Percentiles rank a stretch among this genome's conserved stretches.
Evolutionary conservation across 2,329 filamentous ascomycete genomes (phyloP).

Genomic region (Colletotrichum sp.): DNA sequence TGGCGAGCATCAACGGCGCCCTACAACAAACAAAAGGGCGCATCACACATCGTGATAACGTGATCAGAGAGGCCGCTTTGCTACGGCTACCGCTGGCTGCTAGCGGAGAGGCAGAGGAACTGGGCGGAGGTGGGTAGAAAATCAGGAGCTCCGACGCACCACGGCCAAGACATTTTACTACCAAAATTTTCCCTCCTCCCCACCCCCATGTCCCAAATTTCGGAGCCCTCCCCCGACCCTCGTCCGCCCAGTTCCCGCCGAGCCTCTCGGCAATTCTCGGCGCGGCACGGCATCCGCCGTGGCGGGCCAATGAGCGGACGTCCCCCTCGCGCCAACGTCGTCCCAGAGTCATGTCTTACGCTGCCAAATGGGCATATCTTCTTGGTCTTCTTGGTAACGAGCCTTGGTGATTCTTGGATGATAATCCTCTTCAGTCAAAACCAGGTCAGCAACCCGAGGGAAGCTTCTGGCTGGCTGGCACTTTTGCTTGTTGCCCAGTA

Average conservation of each 20-base stretch:
- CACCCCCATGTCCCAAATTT: not conserved
- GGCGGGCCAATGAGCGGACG: constrained; percentile 10
- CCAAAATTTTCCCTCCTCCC: not conserved
- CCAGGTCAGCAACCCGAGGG: not conserved
- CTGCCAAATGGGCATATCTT: not conserved
- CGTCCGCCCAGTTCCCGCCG: constrained; percentile 9
- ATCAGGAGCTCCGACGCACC: not conserved
- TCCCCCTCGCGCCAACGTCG: not conserved
- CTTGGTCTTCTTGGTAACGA: not conserved
- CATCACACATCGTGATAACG: not conserved
- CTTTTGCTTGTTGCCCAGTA: not conserved
- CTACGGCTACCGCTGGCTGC: not conserved
- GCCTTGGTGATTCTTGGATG: constrained; percentile 8
- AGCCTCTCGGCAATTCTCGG: constrained; percentile 20
- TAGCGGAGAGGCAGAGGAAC: not conserved
- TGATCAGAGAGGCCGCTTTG: not conserved
- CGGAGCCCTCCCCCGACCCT: constrained; percentile 2
- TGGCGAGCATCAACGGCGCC: not conserved
- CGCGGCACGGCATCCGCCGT: constrained; percentile 16
- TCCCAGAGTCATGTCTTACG: constrained; percentile 13
- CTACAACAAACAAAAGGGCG: not conserved
- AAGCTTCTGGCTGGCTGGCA: not conserved
- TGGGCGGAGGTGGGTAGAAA: not conserved
- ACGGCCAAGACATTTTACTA: constrained; percentile 8
- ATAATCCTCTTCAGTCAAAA: not conserved